Percentiles rank a stretch among this genome's conserved stretches.
Evolutionary conservation across 495 filamentous ascomycete species (phyloP).

Genomic region (Cladorrhinum samala): DNA sequence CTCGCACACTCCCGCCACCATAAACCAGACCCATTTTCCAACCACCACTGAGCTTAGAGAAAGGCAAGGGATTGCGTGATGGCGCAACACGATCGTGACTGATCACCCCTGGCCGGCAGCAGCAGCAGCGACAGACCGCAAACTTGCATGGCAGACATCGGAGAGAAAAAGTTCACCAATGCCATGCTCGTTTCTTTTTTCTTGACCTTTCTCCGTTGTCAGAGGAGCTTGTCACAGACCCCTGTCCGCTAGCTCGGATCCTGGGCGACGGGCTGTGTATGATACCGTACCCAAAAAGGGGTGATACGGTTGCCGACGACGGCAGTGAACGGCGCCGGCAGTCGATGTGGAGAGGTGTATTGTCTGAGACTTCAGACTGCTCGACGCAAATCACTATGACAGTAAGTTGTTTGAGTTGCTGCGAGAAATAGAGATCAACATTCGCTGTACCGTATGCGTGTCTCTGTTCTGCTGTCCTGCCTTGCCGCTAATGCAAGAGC

Average conservation of each 20-base stretch:
- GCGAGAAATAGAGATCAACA: background rate
- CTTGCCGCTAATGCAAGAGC: conserved; percentile 2
- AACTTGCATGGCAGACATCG: background rate
- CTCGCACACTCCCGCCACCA: no score
- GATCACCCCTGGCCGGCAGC: conserved; percentile 3
- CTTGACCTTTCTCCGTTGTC: background rate
- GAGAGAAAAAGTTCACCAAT: conserved; percentile 4
- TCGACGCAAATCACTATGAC: no score
- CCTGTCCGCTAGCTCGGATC: conserved; percentile 1
- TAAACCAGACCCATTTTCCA: no score
- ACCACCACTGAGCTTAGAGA: no score
- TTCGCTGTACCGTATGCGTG: background rate
- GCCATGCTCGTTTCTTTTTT: conserved; percentile 2
- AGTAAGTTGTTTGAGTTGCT: background rate
- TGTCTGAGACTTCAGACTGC: no score
- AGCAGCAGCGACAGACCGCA: background rate
- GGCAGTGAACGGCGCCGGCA: background rate
- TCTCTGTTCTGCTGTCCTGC: background rate
- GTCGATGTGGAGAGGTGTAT: no score
- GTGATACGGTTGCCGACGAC: background rate
- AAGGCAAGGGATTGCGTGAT: conserved; percentile 7
- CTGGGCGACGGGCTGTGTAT: background rate
- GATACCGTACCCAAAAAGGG: conserved; percentile 3
- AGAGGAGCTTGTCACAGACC: conserved; percentile 4
- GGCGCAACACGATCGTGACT: conserved; percentile 6